Percentiles rank a stretch among this genome's conserved stretches.
Evolutionary conservation across 75 land plant species (phyloP).

Genomic region (Pinus tabuliformis): DNA sequence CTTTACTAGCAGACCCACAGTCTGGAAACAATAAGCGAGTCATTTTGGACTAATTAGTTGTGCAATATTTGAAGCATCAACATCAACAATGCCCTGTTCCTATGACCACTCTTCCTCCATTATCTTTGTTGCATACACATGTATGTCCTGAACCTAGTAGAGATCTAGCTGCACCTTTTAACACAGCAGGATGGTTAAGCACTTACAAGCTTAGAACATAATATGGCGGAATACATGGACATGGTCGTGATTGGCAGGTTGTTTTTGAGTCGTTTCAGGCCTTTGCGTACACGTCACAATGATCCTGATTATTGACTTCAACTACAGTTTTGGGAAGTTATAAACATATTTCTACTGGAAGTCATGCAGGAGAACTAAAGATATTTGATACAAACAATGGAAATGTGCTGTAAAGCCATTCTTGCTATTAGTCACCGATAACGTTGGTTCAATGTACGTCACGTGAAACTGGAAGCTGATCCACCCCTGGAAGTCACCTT

Average conservation of each 20-base stretch:
- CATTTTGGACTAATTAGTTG: slow-evolving; percentile 88
- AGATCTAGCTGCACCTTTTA: slow-evolving; percentile 77
- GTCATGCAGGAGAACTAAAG: no score
- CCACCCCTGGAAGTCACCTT: no score
- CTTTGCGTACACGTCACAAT: slow-evolving; percentile 87
- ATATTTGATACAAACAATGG: no score
- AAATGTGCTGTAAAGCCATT: no score
- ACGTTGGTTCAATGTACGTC: no score
- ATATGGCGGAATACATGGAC: slow-evolving; percentile 78
- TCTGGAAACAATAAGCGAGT: no score
- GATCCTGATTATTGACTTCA: slow-evolving; percentile 72
- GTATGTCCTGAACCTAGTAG: slow-evolving; percentile 93
- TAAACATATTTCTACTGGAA: slow-evolving; percentile 9
- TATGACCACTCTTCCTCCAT: slow-evolving; percentile 64
- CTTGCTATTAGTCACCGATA: no score
- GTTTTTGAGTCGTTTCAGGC: slow-evolving; percentile 92
- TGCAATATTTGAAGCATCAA: slow-evolving; percentile 97
- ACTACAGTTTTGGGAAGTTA: slow-evolving; percentile 64
- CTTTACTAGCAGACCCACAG: no score
- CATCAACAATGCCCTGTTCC: slow-evolving; percentile 86
- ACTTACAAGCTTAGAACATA: slow-evolving; percentile 55
- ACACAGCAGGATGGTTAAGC: slow-evolving; percentile 68
- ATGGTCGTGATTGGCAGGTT: slow-evolving; percentile 81
- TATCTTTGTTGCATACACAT: slow-evolving; percentile 92
- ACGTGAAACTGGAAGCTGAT: no score